phyloP scores from a whole-genome alignment of 139 green algal genomes.

The Micractinium sp. region DNA sequence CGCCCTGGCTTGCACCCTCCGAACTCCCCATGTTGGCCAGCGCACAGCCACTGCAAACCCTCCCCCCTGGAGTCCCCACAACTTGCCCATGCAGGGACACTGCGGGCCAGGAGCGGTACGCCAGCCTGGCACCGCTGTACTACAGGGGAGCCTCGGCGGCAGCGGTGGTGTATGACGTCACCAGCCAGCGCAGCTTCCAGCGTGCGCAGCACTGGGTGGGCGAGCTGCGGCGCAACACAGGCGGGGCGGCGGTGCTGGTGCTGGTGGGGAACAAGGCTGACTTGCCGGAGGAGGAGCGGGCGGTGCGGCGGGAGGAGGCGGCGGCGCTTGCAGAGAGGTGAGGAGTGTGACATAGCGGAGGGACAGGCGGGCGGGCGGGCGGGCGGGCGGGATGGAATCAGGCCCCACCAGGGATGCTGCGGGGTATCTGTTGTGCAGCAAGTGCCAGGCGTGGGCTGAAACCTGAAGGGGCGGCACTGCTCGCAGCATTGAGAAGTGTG shows the following conservation, averaged over 20 bases:
- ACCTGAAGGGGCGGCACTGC: too few species aligned
- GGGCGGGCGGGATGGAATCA: too few species aligned
- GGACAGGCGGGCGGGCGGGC: too few species aligned
- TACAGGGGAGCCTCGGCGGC: conserved; percentile 94
- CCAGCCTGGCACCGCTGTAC: conserved; percentile 98
- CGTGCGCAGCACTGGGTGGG: conserved; percentile 90
- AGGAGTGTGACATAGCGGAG: conserved; percentile 40
- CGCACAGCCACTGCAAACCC: too few species aligned
- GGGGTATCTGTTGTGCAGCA: too few species aligned
- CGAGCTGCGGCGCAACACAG: conserved; percentile 80
- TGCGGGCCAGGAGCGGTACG: conserved; percentile 97
- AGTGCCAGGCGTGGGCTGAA: too few species aligned
- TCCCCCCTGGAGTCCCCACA: too few species aligned
- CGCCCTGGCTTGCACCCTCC: neutral
- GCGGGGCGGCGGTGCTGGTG: conserved; percentile 91
- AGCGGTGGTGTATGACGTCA: conserved; percentile 90
- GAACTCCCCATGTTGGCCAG: neutral
- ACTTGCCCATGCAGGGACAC: conserved; percentile 77
- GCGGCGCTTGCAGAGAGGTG: conserved; percentile 86
- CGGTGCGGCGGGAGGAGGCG: conserved; percentile 45
- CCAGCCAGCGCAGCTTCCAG: conserved; percentile 77
- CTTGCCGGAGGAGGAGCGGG: conserved; percentile 65
- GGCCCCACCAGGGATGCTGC: too few species aligned
- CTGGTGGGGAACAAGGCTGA: conserved; percentile 98
- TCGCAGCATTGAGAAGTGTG: too few species aligned